These are phyloP conservation scores for Fusarium sp. DNA, from an alignment of 2,329 filamentous ascomycete genomes.

Conservation along the genomic window DNA sequence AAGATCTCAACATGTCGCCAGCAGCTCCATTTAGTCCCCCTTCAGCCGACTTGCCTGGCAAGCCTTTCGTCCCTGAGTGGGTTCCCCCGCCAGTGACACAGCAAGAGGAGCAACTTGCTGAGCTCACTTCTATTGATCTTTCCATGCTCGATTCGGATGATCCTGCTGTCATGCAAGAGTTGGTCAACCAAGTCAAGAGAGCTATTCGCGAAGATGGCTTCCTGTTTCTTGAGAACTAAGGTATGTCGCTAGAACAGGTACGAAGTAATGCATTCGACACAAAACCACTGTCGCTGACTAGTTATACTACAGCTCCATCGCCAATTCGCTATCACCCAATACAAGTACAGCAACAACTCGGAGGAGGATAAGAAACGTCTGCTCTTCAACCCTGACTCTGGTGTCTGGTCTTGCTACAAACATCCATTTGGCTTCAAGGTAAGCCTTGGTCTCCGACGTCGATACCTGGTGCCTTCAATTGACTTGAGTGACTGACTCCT, in stretches of 20 bases:
- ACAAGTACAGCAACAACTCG: slow-evolving; percentile 57
- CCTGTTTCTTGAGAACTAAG: slow-evolving; percentile 59
- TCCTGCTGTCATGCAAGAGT: slow-evolving; percentile 51
- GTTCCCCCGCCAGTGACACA: slow-evolving; percentile 55
- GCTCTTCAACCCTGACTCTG: slow-evolving; percentile 54
- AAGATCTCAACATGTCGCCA: slow-evolving; percentile 35
- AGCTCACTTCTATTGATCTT: slow-evolving; percentile 53
- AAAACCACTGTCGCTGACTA: not conserved
- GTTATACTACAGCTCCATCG: slow-evolving; percentile 52
- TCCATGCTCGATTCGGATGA: slow-evolving; percentile 54
- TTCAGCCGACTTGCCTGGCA: slow-evolving; percentile 47
- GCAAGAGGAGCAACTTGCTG: slow-evolving; percentile 53
- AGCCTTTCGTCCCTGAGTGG: slow-evolving; percentile 54
- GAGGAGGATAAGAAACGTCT: slow-evolving; percentile 58
- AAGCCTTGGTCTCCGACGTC: no score
- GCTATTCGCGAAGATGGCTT: slow-evolving; percentile 56
- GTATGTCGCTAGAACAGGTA: slow-evolving; percentile 54
- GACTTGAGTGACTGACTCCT: not conserved
- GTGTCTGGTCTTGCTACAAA: slow-evolving; percentile 61
- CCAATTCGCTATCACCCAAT: slow-evolving; percentile 59
- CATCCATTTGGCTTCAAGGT: slow-evolving; percentile 56
- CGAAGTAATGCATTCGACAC: not conserved
- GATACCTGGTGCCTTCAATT: no score
- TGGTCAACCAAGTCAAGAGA: slow-evolving; percentile 53
- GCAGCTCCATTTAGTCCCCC: slow-evolving; percentile 53